Percentiles rank a stretch among this genome's conserved stretches.
Evolutionary conservation across 2,329 filamentous ascomycete genomes (phyloP).

Genomic region (Colletotrichum lupini): DNA sequence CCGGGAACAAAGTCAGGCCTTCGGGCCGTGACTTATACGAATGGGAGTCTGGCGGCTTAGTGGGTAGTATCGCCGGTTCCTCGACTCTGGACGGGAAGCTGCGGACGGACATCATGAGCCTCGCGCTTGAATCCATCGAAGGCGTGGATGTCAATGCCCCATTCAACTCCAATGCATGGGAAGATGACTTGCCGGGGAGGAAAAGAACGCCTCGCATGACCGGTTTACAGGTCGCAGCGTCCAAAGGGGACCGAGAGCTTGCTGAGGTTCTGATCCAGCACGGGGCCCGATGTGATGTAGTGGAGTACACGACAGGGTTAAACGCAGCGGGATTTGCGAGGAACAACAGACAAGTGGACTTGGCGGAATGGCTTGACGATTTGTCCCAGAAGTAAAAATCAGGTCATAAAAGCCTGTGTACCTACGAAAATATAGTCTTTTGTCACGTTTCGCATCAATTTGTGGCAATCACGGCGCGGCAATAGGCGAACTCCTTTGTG

Average conservation of each 20-base stretch:
- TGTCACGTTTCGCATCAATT: too few species aligned
- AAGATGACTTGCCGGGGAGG: neutral
- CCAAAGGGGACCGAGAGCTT: slow-evolving; percentile 3
- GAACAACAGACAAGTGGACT: neutral
- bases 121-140: neutral
- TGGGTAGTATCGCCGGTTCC: neutral
- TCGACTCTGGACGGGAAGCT: neutral
- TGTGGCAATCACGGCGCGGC: too few species aligned
- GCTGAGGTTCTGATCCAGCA: neutral
- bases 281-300: neutral
- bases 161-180: neutral
- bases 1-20: neutral
- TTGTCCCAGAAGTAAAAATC: neutral
- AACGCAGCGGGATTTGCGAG: slow-evolving; percentile 1
- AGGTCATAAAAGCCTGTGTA: too few species aligned
- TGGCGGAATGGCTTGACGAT: neutral
- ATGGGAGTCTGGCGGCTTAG: slow-evolving; percentile 3
- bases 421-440: too few species aligned
- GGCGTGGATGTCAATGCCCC: slow-evolving; percentile 6
- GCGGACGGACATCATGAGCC: neutral
- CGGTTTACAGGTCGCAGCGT: slow-evolving; percentile 5
- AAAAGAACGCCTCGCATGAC: neutral
- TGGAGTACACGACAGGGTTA: neutral
- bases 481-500: too few species aligned
- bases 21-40: neutral